These are phyloP conservation scores for Leucocoprinus birnbaumii DNA, from an alignment of 768 basidiomycete genomes.

Conservation along the genomic window DNA sequence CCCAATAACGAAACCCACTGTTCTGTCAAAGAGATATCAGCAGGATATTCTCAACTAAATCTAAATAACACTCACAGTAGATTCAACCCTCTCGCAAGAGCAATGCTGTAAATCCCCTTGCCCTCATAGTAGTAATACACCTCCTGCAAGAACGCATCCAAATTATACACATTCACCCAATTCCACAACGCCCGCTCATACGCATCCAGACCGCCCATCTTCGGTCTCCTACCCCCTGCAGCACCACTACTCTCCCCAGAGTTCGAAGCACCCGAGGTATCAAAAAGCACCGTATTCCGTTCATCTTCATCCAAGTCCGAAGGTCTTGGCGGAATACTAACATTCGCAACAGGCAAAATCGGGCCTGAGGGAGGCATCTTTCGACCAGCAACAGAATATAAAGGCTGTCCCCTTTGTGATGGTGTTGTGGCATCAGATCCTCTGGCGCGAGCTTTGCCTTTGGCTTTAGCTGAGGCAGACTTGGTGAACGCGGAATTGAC, in stretches of 20 bases:
- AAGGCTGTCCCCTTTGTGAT: constrained; percentile 39
- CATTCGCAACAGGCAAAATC: constrained; percentile 15
- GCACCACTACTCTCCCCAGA: constrained; percentile 25
- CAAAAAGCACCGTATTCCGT: constrained; percentile 16
- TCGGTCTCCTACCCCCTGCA: constrained; percentile 28
- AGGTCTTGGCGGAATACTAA: constrained; percentile 57
- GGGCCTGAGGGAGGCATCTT: constrained; percentile 26
- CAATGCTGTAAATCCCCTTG: constrained; percentile 95
- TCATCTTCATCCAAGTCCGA: constrained; percentile 54
- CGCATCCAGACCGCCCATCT: constrained; percentile 70
- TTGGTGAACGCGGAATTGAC: constrained; percentile 19
- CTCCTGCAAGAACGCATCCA: constrained; percentile 93
- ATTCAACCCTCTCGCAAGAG: constrained; percentile 86
- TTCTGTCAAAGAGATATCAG: constrained; percentile 51
- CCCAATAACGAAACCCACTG: constrained; percentile 95
- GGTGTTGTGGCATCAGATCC: constrained; percentile 19
- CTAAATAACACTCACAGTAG: constrained; percentile 68
- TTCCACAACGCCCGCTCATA: constrained; percentile 95
- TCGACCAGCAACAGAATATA: constrained; percentile 42
- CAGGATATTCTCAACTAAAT: constrained; percentile 7
- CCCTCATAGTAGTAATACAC: constrained; percentile 96
- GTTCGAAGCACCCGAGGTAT: constrained; percentile 13
- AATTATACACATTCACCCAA: constrained; percentile 98
- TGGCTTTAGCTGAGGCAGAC: constrained; percentile 32
- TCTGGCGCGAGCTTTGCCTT: constrained; percentile 10